A percentile compares a stretch with the other conserved stretches of the same genome.
Conservation (phyloP, 2,329 filamentous ascomycete genomes). For the Fusarium musae region DNA sequence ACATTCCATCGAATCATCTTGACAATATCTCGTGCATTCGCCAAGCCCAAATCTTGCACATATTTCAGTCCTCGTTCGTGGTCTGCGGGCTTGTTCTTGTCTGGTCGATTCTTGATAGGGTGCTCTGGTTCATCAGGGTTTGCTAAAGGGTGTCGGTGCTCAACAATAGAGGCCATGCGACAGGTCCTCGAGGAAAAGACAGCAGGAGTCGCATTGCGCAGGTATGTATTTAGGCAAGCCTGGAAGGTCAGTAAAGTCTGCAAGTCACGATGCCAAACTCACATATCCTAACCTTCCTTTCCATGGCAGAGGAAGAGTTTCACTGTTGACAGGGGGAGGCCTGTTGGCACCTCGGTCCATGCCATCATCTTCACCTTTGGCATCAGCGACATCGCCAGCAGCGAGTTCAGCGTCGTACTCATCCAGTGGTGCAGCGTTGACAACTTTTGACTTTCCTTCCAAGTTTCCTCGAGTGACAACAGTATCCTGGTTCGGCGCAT, state of each 20-base stretch:
- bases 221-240: conserved; percentile 93
- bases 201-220: conserved; percentile 82
- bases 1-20: conserved; percentile 95
- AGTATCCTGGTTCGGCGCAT: not conserved
- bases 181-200: conserved; percentile 94
- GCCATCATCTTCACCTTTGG: conserved; percentile 36
- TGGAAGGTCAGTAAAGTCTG: conserved; percentile 41
- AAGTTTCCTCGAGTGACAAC: conserved; percentile 10
- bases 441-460: not conserved
- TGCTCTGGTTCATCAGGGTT: conserved; percentile 83
- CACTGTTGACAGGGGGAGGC: conserved; percentile 83
- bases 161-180: conserved; percentile 88
- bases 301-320: conserved; percentile 87
- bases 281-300: conserved; percentile 90
- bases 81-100: conserved; percentile 76
- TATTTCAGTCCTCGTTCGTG: conserved; percentile 74
- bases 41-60: conserved; percentile 79
- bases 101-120: conserved; percentile 85
- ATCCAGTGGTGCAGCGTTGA: conserved; percentile 37
- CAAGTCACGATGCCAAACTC: conserved; percentile 45
- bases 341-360: conserved; percentile 58
- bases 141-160: conserved; percentile 83
- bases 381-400: conserved; percentile 33
- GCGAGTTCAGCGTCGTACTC: conserved; percentile 40
- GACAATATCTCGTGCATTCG: conserved; percentile 83